phyloP scores from a whole-genome alignment of 2,329 filamentous ascomycete genomes.

The Fonsecaea erecta region DNA sequence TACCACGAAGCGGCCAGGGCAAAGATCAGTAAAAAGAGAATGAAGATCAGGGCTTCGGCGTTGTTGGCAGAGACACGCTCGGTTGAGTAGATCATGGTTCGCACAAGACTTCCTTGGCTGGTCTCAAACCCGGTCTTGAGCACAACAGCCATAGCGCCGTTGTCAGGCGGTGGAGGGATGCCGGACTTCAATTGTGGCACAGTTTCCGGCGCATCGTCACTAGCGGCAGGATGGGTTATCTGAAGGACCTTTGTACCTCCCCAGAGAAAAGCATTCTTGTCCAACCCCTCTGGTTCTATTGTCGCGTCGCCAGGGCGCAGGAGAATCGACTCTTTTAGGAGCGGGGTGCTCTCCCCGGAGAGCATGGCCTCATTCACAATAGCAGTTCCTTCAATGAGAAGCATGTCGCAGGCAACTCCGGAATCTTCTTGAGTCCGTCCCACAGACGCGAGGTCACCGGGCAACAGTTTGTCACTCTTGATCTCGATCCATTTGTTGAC shows the following conservation, averaged over 20 bases:
- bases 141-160: conserved; percentile 90
- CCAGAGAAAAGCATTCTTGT: conserved; percentile 96
- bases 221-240: conserved; percentile 82
- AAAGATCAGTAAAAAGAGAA: conserved; percentile 93
- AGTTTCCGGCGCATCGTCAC: conserved; percentile 65
- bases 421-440: conserved; percentile 94
- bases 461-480: conserved; percentile 87
- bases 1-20: conserved; percentile 98
- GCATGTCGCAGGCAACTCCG: conserved; percentile 95
- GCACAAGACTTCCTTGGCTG: conserved; percentile 93
- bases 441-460: conserved; percentile 90
- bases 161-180: conserved; percentile 83
- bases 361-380: conserved; percentile 99
- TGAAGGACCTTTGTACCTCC: conserved; percentile 97
- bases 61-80: conserved; percentile 99
- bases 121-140: conserved; percentile 99
- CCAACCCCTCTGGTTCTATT: conserved; percentile 86
- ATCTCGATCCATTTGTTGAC: conserved; percentile 86
- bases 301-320: conserved; percentile 79
- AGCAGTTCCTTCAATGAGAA: conserved; percentile 89
- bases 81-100: conserved; percentile 99
- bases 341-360: conserved; percentile 94
- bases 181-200: conserved; percentile 73
- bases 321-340: conserved; percentile 94
- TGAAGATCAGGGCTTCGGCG: conserved; percentile 93